A percentile compares a stretch with the other conserved stretches of the same genome.
These are phyloP conservation scores for Sphagnurus paluster DNA, from an alignment of 1,284 basidiomycete genomes.

Conservation along the genomic window DNA sequence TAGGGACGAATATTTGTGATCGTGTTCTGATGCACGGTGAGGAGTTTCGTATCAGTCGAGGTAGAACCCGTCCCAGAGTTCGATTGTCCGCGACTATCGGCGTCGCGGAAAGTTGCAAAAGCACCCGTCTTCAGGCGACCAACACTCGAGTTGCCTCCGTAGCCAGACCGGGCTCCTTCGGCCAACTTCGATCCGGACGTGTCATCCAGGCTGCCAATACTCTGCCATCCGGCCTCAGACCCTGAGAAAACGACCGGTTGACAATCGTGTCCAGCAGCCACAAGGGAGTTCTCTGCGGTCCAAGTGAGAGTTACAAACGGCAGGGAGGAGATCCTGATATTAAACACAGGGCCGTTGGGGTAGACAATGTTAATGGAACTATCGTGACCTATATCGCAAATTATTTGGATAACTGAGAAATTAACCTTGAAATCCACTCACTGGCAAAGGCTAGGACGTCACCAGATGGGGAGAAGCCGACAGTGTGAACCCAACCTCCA, in stretches of 20 bases:
- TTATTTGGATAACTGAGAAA: neutral
- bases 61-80: conserved; percentile 32
- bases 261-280: conserved; percentile 98
- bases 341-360: conserved; percentile 70
- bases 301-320: conserved; percentile 86
- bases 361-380: conserved; percentile 90
- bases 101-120: conserved; percentile 93
- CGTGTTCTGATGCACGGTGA: conserved; percentile 97
- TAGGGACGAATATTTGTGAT: conserved; percentile 91
- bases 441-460: conserved; percentile 91
- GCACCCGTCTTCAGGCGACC: conserved; percentile 93
- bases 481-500: conserved; percentile 96
- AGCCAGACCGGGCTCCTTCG: conserved; percentile 39
- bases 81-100: conserved; percentile 84
- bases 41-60: conserved; percentile 68
- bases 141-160: conserved; percentile 48
- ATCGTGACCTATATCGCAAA: conserved; percentile 73
- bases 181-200: conserved; percentile 51
- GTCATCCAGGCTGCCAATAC: conserved; percentile 84
- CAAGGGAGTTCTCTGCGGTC: conserved; percentile 76
- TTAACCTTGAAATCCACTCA: conserved; percentile 39
- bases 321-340: conserved; percentile 73
- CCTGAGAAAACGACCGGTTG: conserved; percentile 90
- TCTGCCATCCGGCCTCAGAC: conserved; percentile 69
- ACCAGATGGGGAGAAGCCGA: conserved; percentile 95